phyloP scores from a whole-genome alignment of 192 early-diverging fungal genomes.

The Jimgerdemannia flammicorona region DNA sequence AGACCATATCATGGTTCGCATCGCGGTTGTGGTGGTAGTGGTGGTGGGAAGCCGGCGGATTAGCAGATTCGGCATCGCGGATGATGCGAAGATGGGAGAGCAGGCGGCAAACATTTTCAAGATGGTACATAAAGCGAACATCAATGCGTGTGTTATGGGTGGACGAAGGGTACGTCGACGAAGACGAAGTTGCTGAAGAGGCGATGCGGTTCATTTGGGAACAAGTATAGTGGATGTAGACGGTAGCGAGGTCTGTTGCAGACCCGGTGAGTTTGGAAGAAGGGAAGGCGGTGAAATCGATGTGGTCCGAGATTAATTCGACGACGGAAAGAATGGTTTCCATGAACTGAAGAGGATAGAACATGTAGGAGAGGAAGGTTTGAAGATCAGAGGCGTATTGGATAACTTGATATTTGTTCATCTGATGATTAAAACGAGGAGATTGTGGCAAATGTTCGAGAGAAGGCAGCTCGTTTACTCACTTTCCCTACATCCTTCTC shows the following conservation, averaged over 20 bases:
- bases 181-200: background rate
- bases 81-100: slow-evolving; percentile 2
- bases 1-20: background rate
- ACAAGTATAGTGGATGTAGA: slow-evolving; percentile 21
- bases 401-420: no score
- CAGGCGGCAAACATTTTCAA: slow-evolving; percentile 12
- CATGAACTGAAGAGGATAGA: slow-evolving; percentile 14
- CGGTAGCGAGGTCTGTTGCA: slow-evolving; percentile 5
- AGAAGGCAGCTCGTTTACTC: background rate
- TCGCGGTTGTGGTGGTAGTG: slow-evolving; percentile 2
- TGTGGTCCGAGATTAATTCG: slow-evolving; percentile 13
- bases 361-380: background rate
- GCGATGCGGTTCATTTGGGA: slow-evolving; percentile 9
- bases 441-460: no score
- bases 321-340: slow-evolving; percentile 12
- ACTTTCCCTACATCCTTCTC: slow-evolving; percentile 20
- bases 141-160: slow-evolving; percentile 7
- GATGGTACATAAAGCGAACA: slow-evolving; percentile 18
- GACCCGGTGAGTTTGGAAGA: slow-evolving; percentile 9
- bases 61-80: slow-evolving; percentile 6
- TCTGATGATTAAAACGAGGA: no score
- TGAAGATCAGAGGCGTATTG: no score
- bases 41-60: slow-evolving; percentile 9
- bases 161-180: background rate
- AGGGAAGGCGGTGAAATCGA: slow-evolving; percentile 9